Base-by-base conservation (phyloP, 352 stramenopile species). In the Globisporangium cystogenes region DNA sequence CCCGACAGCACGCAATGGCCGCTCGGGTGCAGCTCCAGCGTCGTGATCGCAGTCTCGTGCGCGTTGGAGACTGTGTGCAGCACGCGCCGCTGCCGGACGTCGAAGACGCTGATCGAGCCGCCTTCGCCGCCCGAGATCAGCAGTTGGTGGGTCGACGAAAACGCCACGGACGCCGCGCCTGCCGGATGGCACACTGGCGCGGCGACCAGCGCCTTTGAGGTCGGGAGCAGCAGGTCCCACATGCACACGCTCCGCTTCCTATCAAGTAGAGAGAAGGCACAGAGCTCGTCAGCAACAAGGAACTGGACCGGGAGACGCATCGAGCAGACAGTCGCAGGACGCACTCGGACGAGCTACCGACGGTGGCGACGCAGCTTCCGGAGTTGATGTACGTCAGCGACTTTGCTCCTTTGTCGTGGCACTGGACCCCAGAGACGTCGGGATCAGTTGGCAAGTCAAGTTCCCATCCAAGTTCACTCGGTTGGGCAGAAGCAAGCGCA, bases 21-120 rank as follows among this genome's bases (percentile, higher is more conserved):
- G 29, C 75, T 85, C 23, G 85, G 81, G 31, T 95, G 85, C 37
- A 93, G 41, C 43, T 74, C 80, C 8, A 95, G 64, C 39, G 76
- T 90, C 55, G 82, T 93, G 66, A 95, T 89, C 7, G 80, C 70
- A 7, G 82, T 93, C 59, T 95, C 83, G 43, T 95, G 85, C 3
- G 85, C 85, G 33, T 82, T 87, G 26, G 82, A 83, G 23, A 95
- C 76, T 6, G 82, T 87, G 51, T 95, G 82, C 40, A 95, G 64
- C 46, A 93, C 68, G n/a, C 85, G 79, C n/a, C 82, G 82, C 52
- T 91, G 85, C 0, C 85, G 82, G 46, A 95, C 82, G 44, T 95
- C 85, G 50, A 95, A 95, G 31, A 93, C 82, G 44, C 67, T 93
- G 60, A 95, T 76, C 6, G 76, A 77, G 18, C 85, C 85, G 29